phyloP scores from a whole-genome alignment of 208 protist species.

The Trypanosoma scelopori region DNA sequence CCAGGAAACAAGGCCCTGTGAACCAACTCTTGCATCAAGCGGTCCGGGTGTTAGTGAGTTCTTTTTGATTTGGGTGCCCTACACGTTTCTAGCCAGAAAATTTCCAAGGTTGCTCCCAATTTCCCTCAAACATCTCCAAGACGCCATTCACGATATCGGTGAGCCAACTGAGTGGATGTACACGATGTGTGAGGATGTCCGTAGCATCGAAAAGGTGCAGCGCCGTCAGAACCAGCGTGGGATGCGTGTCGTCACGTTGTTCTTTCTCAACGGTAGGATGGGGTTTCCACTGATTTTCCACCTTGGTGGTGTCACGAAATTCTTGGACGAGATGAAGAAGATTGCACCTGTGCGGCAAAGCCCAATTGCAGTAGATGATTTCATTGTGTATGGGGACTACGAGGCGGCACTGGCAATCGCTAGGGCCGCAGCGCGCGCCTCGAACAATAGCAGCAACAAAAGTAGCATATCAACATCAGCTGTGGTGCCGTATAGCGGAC shows the following conservation, averaged over 20 bases:
- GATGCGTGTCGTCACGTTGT: conserved; percentile 15
- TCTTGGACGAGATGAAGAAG: conserved; percentile 26
- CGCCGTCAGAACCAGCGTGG: conserved; percentile 5
- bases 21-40: background rate
- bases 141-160: background rate
- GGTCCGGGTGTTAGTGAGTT: background rate
- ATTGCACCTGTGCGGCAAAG: conserved; percentile 25
- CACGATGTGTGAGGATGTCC: conserved; percentile 18
- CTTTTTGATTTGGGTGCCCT: conserved; percentile 28
- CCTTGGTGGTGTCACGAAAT: conserved; percentile 30
- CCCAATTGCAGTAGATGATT: conserved; percentile 21
- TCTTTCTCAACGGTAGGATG: conserved; percentile 4
- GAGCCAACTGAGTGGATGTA: conserved; percentile 18
- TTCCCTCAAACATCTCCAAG: background rate
- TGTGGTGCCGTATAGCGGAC: too few relatives aligned
- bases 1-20: background rate
- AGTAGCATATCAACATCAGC: background rate
- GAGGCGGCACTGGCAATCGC: background rate
- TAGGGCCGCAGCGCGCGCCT: background rate
- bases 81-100: conserved; percentile 21
- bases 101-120: background rate
- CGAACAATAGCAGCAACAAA: background rate
- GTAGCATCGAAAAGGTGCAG: conserved; percentile 20
- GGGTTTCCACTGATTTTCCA: conserved; percentile 19
- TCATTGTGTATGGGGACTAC: conserved; percentile 27